Conservation (phyloP, 176 grass and related monocot species). For the Dactylis glomerata region DNA sequence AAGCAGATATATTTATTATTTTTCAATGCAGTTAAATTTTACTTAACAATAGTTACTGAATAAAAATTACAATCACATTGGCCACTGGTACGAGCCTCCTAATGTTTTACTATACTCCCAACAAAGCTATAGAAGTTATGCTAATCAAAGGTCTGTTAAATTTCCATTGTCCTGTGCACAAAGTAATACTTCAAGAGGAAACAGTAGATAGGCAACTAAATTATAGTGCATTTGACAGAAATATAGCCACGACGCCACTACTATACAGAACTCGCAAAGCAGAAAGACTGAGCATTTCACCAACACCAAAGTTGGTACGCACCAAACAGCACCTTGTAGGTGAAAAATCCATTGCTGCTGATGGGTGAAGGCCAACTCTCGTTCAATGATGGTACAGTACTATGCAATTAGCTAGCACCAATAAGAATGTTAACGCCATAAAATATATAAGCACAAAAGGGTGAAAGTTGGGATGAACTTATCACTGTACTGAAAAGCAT, state of each 20-base stretch:
- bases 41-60: background rate
- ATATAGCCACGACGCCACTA: background rate
- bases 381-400: conserved; percentile 31
- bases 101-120: background rate
- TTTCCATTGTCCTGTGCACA: background rate
- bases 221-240: background rate
- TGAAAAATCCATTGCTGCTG: conserved; percentile 37
- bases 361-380: conserved; percentile 24
- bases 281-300: conserved; percentile 40
- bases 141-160: background rate
- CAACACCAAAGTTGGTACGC: conserved; percentile 34
- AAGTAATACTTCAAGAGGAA: background rate
- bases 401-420: conserved; percentile 36
- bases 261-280: conserved; percentile 24
- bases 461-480: conserved; percentile 12
- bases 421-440: conserved; percentile 28
- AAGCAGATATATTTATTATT: background rate
- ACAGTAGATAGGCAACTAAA: background rate
- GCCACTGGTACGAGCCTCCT: background rate
- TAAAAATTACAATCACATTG: background rate
- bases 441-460: conserved; percentile 17
- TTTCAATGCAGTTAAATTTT: background rate
- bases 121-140: background rate
- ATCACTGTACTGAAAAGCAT: background rate
- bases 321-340: conserved; percentile 37